A percentile compares a stretch with the other conserved stretches of the same genome.
Conservation (phyloP, 2,329 filamentous ascomycete genomes). For the Xylaria sp. region DNA sequence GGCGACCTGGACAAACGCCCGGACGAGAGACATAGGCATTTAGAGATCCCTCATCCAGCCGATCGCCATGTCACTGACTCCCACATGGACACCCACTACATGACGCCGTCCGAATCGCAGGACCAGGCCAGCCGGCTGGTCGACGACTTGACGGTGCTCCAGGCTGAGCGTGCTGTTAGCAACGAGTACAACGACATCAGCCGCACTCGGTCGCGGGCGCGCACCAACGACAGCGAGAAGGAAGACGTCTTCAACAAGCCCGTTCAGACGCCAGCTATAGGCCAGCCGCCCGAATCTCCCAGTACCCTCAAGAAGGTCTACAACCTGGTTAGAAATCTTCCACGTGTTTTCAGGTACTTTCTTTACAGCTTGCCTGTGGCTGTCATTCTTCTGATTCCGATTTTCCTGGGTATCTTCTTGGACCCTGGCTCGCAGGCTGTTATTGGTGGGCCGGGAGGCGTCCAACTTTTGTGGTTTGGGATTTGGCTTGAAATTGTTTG, state of each 20-base stretch:
- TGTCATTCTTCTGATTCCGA: constrained; percentile 72
- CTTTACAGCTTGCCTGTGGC: constrained; percentile 76
- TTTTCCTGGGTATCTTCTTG: constrained; percentile 71
- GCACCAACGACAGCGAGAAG: constrained; percentile 40
- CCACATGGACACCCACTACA: constrained; percentile 34
- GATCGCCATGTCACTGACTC: constrained; percentile 34
- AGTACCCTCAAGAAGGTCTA: constrained; percentile 72
- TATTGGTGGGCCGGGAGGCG: constrained; percentile 75
- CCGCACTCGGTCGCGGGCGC: constrained; percentile 42
- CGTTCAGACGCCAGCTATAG: constrained; percentile 33
- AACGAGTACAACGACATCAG: constrained; percentile 43
- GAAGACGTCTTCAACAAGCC: constrained; percentile 50
- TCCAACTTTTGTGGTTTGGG: constrained; percentile 87
- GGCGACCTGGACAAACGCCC: constrained; percentile 32
- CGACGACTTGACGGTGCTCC: constrained; percentile 49
- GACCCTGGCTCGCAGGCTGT: constrained; percentile 60
- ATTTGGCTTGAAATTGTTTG: constrained; percentile 96
- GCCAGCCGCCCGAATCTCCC: constrained; percentile 65
- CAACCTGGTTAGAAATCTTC: constrained; percentile 61
- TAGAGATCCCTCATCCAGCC: constrained; percentile 40
- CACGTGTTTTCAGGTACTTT: constrained; percentile 77
- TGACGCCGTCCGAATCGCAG: constrained; percentile 44
- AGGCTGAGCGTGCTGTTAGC: constrained; percentile 48
- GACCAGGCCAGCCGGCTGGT: constrained; percentile 46
- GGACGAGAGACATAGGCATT: constrained; percentile 36